phyloP scores from a whole-genome alignment of 306 rosid genomes.

The Lablab purpureus region DNA sequence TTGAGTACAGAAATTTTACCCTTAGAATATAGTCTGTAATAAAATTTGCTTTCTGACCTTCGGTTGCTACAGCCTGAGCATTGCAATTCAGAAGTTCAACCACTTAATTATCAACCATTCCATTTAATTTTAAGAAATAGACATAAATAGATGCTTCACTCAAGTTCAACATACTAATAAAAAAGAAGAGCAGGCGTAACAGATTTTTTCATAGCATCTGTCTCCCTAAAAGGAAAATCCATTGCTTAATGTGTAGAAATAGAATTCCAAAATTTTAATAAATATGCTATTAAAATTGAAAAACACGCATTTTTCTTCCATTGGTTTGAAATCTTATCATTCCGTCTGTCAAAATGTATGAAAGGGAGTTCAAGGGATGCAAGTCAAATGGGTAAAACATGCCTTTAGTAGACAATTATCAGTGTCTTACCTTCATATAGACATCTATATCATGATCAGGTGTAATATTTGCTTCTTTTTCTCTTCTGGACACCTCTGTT shows the following conservation, averaged over 20 bases:
- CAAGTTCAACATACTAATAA: neutral
- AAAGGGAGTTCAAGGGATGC: neutral
- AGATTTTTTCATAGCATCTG: neutral
- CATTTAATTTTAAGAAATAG: neutral
- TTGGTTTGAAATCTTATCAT: neutral
- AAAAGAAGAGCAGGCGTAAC: neutral
- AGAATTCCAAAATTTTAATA: neutral
- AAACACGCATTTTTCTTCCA: neutral
- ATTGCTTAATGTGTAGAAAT: neutral
- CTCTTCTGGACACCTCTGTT: conserved; percentile 73
- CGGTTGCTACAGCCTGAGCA: conserved; percentile 66
- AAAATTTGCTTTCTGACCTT: conserved; percentile 68
- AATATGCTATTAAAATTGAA: neutral
- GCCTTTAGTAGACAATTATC: too few relatives aligned
- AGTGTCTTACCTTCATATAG: conserved; percentile 65
- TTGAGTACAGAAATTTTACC: conserved; percentile 48
- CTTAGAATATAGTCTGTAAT: conserved; percentile 70
- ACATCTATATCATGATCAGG: conserved; percentile 75
- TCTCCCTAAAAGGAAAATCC: neutral
- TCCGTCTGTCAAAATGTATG: neutral
- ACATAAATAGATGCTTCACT: conserved; percentile 23
- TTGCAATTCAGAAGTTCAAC: conserved; percentile 25
- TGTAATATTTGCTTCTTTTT: conserved; percentile 63
- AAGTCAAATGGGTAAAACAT: neutral
- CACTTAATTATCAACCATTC: neutral